Evolutionary conservation across 2,329 filamentous ascomycete species (phyloP).

Genomic region (Rhexocercosporidium sp.): DNA sequence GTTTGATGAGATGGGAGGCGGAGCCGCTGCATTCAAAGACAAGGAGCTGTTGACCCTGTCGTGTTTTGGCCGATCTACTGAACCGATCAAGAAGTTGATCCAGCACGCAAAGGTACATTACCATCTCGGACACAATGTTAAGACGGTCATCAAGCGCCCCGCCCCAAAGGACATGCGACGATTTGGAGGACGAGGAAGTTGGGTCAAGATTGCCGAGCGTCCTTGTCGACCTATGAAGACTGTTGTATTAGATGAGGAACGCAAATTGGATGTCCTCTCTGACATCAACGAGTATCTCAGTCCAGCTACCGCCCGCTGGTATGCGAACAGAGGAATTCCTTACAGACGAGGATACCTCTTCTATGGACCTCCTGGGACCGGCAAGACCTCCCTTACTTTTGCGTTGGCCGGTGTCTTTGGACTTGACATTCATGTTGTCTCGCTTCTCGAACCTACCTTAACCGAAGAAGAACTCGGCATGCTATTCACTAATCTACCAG

Average conservation of each 20-base stretch:
- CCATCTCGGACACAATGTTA: conserved; percentile 57
- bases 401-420: conserved; percentile 70
- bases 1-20: conserved; percentile 31
- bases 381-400: conserved; percentile 72
- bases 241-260: conserved; percentile 71
- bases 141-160: conserved; percentile 63
- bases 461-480: conserved; percentile 65
- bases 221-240: conserved; percentile 75
- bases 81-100: conserved; percentile 61
- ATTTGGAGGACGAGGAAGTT: conserved; percentile 51
- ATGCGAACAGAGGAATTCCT: conserved; percentile 75
- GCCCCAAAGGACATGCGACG: conserved; percentile 52
- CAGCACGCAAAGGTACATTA: conserved; percentile 58
- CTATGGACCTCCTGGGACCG: conserved; percentile 75
- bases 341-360: conserved; percentile 80
- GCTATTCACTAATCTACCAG: conserved; percentile 65
- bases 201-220: conserved; percentile 63
- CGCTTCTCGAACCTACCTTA: conserved; percentile 61
- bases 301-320: conserved; percentile 73
- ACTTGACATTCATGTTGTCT: conserved; percentile 69
- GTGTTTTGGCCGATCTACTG: conserved; percentile 56
- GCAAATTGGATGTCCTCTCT: conserved; percentile 68
- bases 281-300: conserved; percentile 83
- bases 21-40: conserved; percentile 50
- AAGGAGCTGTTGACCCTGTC: conserved; percentile 59